Conservation (phyloP, 129 eudicot genomes). For the Artemisia annua region DNA sequence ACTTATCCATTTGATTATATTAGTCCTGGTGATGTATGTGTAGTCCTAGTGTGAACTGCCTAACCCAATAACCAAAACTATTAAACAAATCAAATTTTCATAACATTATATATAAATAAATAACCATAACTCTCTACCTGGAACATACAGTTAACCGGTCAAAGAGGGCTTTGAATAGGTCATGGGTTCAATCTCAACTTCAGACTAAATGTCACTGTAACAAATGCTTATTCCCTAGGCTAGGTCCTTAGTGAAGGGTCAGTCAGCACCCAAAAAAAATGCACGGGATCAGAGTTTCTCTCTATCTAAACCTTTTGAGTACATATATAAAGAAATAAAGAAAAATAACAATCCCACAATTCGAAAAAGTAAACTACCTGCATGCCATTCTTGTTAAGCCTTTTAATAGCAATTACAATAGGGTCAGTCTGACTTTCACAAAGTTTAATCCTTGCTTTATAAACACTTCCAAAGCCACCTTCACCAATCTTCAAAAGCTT, state of each 20-base stretch:
- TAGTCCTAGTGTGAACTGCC: conserved; percentile 1
- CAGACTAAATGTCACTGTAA: too few relatives aligned
- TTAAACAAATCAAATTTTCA: neutral
- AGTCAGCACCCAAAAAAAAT: too few relatives aligned
- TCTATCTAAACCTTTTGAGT: neutral
- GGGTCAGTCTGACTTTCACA: conserved; percentile 40
- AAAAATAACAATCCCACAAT: neutral
- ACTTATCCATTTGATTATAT: neutral
- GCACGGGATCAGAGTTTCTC: too few relatives aligned
- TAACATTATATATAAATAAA: too few relatives aligned
- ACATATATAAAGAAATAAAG: neutral
- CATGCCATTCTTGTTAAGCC: conserved; percentile 65
- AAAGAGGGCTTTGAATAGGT: too few relatives aligned
- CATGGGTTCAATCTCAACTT: too few relatives aligned
- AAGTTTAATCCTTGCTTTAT: conserved; percentile 64
- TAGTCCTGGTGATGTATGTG: neutral
- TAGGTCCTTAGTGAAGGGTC: too few relatives aligned
- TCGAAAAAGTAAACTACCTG: conserved; percentile 47
- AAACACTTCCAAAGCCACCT: conserved; percentile 89
- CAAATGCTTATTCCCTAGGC: too few relatives aligned
- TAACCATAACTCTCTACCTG: too few relatives aligned
- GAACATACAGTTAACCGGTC: too few relatives aligned
- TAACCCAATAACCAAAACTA: neutral
- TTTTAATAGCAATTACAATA: conserved; percentile 71
- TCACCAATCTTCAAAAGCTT: conserved; percentile 76